These are phyloP conservation scores for Coniochaeta prunicola DNA, from an alignment of 2,329 filamentous ascomycete genomes.

Conservation along the genomic window DNA sequence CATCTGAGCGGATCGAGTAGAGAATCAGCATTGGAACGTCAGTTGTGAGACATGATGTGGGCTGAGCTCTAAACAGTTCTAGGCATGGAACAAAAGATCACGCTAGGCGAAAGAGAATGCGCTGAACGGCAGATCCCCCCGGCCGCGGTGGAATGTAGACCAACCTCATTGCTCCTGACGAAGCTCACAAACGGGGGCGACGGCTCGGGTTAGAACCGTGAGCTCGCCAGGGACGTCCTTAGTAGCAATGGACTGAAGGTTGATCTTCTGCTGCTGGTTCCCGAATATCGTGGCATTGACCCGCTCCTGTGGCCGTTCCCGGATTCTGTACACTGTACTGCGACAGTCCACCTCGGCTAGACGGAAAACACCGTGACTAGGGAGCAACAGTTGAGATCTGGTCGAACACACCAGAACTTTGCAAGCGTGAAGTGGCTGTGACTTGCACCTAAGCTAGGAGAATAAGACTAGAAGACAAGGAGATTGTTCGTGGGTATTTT, in stretches of 20 bases:
- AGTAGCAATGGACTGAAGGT: background rate
- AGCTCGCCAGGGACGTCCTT: background rate
- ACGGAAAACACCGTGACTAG: background rate
- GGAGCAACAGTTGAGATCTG: background rate
- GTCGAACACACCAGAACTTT: background rate
- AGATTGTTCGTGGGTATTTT: background rate
- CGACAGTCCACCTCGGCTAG: background rate
- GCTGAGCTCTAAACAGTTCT: background rate
- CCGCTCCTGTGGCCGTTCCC: background rate
- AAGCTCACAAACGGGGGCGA: background rate
- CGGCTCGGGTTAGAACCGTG: background rate
- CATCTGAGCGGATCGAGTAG: slow-evolving; percentile 33
- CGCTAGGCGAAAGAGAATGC: background rate
- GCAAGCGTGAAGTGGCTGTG: background rate
- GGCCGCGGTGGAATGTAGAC: background rate
- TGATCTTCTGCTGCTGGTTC: background rate
- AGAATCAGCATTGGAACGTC: slow-evolving; percentile 3
- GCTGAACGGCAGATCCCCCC: background rate
- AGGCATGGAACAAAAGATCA: background rate
- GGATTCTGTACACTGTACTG: background rate
- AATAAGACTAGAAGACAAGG: background rate
- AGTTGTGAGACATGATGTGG: slow-evolving; percentile 2
- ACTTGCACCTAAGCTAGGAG: background rate
- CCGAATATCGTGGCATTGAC: slow-evolving; percentile 2
- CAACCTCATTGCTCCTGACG: slow-evolving; percentile 3